Base-by-base conservation (phyloP, 2,329 filamentous ascomycete species). In the Elsinoe ampelina region DNA sequence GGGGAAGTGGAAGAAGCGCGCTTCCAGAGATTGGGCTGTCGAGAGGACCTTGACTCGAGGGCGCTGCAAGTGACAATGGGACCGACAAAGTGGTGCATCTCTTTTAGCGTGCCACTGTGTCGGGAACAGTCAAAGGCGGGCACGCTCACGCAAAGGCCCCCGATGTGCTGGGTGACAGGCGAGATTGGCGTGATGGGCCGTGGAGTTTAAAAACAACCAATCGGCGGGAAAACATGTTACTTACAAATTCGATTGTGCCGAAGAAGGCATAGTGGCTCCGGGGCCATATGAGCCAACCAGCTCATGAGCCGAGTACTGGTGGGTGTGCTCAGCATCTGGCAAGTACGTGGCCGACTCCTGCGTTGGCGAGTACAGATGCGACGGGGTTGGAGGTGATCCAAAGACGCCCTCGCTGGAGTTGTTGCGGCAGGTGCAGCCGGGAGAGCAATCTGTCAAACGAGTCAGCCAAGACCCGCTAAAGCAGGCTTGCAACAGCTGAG, bases 391-490 rank as follows among this genome's bases (percentile, higher is more conserved):
- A 7, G 26, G 30, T 39, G 48, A 34, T 17, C n/a, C 26, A 17
- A 13, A 22, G 10, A 10, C 30, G n/a, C 15, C 17, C n/a, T 52
- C 26, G 19, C 15, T 15, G 5, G 48, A 39, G 32, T 38, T 12
- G n/a, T 32, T n/a, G 36, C 36, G 32, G 45, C 45, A 34, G 26
- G 45, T 35, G 15, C 45, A 34, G 45, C 45, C 30, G 45, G 26
- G 15, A 5, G 6, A 10, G 17, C 30, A 35, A 15, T 35, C 45
- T 50, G 17, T 19, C 22, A 35, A 26, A 19, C 17, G 11, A 17
- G 48, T 52, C 19, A 52, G 48, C 48, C 48, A 52, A 52, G 48
- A 26, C 34, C 48, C 34, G 48, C 26, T 39, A 52, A 38, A 52
- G 10, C 13, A 17, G 48, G 34, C 34, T 52, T 34, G 39, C 36